Conservation (phyloP, 2,329 filamentous ascomycete genomes). For the Neocatenulostroma microsporum region DNA sequence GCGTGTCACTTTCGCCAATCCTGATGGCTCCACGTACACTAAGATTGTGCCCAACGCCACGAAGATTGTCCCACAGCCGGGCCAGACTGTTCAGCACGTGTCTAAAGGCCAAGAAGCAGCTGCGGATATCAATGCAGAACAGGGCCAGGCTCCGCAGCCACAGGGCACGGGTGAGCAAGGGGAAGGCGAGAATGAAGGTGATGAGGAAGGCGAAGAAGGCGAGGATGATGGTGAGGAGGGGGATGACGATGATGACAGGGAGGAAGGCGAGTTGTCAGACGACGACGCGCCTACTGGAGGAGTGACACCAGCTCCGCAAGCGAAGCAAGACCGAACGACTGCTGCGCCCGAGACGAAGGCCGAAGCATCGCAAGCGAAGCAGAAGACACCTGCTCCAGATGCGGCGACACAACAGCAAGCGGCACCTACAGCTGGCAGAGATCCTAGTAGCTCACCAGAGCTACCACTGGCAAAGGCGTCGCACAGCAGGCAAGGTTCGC, state of each 20-base stretch:
- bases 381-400: slow-evolving; percentile 3
- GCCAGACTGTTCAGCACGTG: slow-evolving; percentile 29
- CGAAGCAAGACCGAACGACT: slow-evolving; percentile 10
- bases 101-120: slow-evolving; percentile 28
- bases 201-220: slow-evolving; percentile 42
- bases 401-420: slow-evolving; percentile 2
- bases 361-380: no score
- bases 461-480: slow-evolving; percentile 32
- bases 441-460: slow-evolving; percentile 37
- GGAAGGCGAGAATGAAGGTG: slow-evolving; percentile 36
- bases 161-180: no score
- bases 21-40: slow-evolving; percentile 35
- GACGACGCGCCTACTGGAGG: slow-evolving; percentile 20
- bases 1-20: slow-evolving; percentile 53
- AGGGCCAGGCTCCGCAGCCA: slow-evolving; percentile 33
- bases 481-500: slow-evolving; percentile 35
- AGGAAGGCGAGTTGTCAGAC: slow-evolving; percentile 29
- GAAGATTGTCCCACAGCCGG: slow-evolving; percentile 28
- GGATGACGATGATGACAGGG: slow-evolving; percentile 39
- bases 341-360: slow-evolving; percentile 3
- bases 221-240: slow-evolving; percentile 42
- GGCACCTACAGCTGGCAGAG: slow-evolving; percentile 16
- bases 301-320: slow-evolving; percentile 9
- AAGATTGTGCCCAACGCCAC: slow-evolving; percentile 31
- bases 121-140: slow-evolving; percentile 32